Percentiles rank a stretch among this genome's conserved stretches.
Evolutionary conservation across 352 stramenopile genomes (phyloP).

Genomic region (Elongisporangium prolatum): DNA sequence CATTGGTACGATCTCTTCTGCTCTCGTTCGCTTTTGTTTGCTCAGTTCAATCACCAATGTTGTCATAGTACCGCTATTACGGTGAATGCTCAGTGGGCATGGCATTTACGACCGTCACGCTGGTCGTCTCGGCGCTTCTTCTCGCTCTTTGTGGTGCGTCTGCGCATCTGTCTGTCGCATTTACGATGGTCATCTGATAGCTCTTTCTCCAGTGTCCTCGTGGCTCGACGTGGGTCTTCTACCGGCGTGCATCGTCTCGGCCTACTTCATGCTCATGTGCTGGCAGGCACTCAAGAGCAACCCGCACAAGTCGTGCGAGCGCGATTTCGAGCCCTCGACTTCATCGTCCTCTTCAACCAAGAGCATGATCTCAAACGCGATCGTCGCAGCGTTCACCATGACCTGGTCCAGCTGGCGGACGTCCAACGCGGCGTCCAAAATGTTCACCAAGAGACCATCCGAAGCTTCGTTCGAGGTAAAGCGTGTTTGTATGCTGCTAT

Average conservation of each 20-base stretch:
- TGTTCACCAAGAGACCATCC: slow-evolving; percentile 45
- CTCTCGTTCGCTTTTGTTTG: not conserved
- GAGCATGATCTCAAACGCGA: slow-evolving; percentile 41
- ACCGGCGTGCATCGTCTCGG: slow-evolving; percentile 64
- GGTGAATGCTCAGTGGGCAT: slow-evolving; percentile 64
- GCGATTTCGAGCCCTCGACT: slow-evolving; percentile 11
- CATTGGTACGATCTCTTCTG: slow-evolving; percentile 30
- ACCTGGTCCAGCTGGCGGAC: slow-evolving; percentile 73
- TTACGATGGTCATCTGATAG: not conserved
- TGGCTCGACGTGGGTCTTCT: slow-evolving; percentile 76
- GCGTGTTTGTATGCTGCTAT: not conserved
- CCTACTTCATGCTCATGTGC: slow-evolving; percentile 72
- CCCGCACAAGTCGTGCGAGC: slow-evolving; percentile 38
- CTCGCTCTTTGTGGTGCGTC: slow-evolving; percentile 56
- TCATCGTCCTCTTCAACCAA: slow-evolving; percentile 14
- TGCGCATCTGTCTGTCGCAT: slow-evolving; percentile 4
- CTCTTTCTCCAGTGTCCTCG: slow-evolving; percentile 31
- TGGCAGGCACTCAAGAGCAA: slow-evolving; percentile 70
- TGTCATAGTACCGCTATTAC: slow-evolving; percentile 85
- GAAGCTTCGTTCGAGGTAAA: not conserved
- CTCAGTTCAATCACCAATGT: not conserved
- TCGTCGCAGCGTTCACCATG: slow-evolving; percentile 58
- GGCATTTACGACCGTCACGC: slow-evolving; percentile 86
- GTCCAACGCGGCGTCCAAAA: slow-evolving; percentile 40
- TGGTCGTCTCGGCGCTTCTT: slow-evolving; percentile 64